Evolutionary conservation across 164 flowering plant genomes (phyloP), one percentile per base, ranked within the genome.

Genomic region (Chloranthus sessilifolius): DNA sequence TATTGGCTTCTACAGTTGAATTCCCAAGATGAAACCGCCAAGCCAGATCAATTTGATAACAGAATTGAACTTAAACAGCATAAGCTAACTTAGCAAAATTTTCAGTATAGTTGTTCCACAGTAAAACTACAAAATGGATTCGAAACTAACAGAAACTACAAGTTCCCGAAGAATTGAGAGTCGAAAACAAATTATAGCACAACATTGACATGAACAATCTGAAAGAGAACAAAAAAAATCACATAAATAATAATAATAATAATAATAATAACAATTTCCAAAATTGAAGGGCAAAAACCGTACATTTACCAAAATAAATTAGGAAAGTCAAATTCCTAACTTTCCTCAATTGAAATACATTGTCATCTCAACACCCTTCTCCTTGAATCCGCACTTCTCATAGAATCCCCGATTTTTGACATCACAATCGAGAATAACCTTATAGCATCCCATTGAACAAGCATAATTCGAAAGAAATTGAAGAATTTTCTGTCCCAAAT

Each of bases 341-440:
- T 7, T 9, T 48, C 24, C 11, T 69, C 55, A 75, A 60, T 50
- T 34, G 49, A 90, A 90, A 54, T 90, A 82, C 71, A 51, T 67
- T 11, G 53, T 79, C 95, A 90, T 84, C 59, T 87, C 87, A 65
- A 87, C 56, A 38, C 63, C 87, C 59, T 81, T 87, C 23, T 69
- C 74, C 66, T 66, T 62, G 62, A 77, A 79, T 11, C 95, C 95
- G 67, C 97, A 87, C 39, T 79, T 82, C 72, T 84, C 95, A 56
- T 90, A 90, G 60, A 87, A 90, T 6, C 53, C 65, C 33, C 22
- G 62, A 41, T 84, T 87, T 34, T 76, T 75, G 25, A 15, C 56
- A 38, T 68, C 71, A 67, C 95, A 90, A 60, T 84, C 97, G 52
- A 90, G 85, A 51, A 90, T 84, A 39, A 80, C 88, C 77, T 90